These are phyloP conservation scores for Vigna trinervia DNA, from an alignment of 306 rosid genomes.

Conservation along the genomic window DNA sequence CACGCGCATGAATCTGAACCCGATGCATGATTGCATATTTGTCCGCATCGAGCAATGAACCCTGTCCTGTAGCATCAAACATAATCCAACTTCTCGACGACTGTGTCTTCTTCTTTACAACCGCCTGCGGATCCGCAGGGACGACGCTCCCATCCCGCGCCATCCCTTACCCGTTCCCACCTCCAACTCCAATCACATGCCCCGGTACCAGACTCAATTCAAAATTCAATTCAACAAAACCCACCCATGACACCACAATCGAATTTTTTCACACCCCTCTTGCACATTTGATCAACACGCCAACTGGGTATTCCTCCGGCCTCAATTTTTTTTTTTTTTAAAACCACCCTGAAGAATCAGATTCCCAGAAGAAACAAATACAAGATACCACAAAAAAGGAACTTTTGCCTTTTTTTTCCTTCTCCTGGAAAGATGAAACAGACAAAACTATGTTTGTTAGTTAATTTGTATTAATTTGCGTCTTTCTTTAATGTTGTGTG, in stretches of 20 bases:
- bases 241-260: neutral
- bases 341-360: conserved; percentile 29
- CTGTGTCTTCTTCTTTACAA: conserved; percentile 78
- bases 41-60: conserved; percentile 78
- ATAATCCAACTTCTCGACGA: conserved; percentile 82
- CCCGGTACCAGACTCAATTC: neutral
- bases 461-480: neutral
- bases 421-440: neutral
- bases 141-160: conserved; percentile 76
- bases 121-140: conserved; percentile 73
- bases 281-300: conserved; percentile 40
- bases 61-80: conserved; percentile 66
- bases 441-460: neutral
- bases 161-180: conserved; percentile 62
- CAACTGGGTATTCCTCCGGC: conserved; percentile 12
- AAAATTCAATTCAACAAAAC: neutral
- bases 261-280: neutral
- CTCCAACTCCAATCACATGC: too few species aligned
- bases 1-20: conserved; percentile 92
- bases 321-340: neutral
- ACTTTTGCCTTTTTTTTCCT: neutral
- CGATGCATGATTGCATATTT: conserved; percentile 90
- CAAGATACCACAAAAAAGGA: neutral
- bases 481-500: neutral
- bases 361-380: neutral